Conservation (phyloP, 2,329 filamentous ascomycete species). For the Chalaropsis thielavioides region DNA sequence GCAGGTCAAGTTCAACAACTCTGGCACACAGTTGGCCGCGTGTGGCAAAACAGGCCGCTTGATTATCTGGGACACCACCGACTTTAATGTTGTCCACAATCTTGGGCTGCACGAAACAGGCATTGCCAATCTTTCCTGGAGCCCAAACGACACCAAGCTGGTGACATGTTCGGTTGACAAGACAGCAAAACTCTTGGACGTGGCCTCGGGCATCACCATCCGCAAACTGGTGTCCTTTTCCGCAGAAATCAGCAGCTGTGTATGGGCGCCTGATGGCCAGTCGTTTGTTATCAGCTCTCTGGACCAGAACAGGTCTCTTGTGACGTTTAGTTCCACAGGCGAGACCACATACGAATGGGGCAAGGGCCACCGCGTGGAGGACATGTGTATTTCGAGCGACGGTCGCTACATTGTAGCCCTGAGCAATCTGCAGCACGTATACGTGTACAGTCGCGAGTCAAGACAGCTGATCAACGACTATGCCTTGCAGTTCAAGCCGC, state of each 20-base stretch:
- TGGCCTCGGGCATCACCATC: conserved; percentile 40
- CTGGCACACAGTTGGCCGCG: conserved; percentile 69
- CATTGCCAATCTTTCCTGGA: conserved; percentile 76
- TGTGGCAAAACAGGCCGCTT: conserved; percentile 63
- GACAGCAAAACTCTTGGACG: conserved; percentile 62
- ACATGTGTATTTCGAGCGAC: conserved; percentile 69
- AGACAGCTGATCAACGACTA: conserved; percentile 47
- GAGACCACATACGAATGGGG: conserved; percentile 51
- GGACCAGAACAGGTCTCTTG: conserved; percentile 50
- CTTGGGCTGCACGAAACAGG: conserved; percentile 53
- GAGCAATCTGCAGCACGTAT: conserved; percentile 52
- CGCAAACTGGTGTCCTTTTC: conserved; percentile 46
- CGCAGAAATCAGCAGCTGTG: conserved; percentile 77
- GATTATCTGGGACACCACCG: conserved; percentile 65
- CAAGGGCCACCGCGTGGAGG: conserved; percentile 61
- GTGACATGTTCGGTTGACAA: conserved; percentile 70
- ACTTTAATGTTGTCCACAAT: conserved; percentile 47
- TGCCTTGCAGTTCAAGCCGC: conserved; percentile 45
- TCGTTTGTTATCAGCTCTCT: conserved; percentile 69
- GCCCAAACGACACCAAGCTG: conserved; percentile 74
- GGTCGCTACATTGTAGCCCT: conserved; percentile 68
- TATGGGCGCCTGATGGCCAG: conserved; percentile 69
- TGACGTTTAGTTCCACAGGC: conserved; percentile 54
- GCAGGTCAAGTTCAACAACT: conserved; percentile 80
- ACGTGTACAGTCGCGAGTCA: conserved; percentile 69